Base-by-base conservation (phyloP, 352 stramenopile genomes). In the Globisporangium takayamanum region DNA sequence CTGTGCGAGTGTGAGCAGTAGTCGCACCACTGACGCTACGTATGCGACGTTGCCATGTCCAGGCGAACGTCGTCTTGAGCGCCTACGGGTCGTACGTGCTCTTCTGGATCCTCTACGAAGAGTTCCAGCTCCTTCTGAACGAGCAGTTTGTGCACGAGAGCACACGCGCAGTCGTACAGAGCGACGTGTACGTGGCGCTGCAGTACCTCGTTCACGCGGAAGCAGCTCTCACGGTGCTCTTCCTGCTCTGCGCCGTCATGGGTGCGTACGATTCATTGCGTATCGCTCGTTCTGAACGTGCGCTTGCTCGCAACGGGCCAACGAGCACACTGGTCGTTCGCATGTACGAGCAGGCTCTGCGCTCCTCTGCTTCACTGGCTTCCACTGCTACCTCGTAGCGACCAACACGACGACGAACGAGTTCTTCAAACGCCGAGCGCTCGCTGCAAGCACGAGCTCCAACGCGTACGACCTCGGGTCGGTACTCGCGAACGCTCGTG, bases 391-490 rank as follows among this genome's bases (percentile, higher is more conserved):
- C 30, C 58, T 90, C 33, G 71, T 85, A 16, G 66, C 63, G 26
- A 69, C 26, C 33, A 88, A 90, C 61, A 58, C 61, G 22, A 91
- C 80, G 10, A 91, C 80, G 2, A 90, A 88, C 60, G 80, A 88
- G 53, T 88, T 88, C 45, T 88, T 88, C 68, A 90, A 88, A 57
- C 64, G 70, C n/a, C 63, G 70, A 37, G 54, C 57, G n/a, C 46
- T 42, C 20, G 7, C 18, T 28, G 28, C 8, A 25, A 44, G 30
- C 49, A 25, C n/a, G 6, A 59, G 6, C 22, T 25, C 20, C 50
- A 46, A 57, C 36, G 3, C 37, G 18, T 78, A 74, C 51, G 28
- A 50, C 18, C 62, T 73, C 5, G 59, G 25, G 10, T 64, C 67
- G 4, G 2, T 64, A 5, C 2, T 55, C n/a, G 51, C 53, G 8